Base-by-base conservation (phyloP, 2,329 filamentous ascomycete genomes). In the Geosmithia flava region DNA sequence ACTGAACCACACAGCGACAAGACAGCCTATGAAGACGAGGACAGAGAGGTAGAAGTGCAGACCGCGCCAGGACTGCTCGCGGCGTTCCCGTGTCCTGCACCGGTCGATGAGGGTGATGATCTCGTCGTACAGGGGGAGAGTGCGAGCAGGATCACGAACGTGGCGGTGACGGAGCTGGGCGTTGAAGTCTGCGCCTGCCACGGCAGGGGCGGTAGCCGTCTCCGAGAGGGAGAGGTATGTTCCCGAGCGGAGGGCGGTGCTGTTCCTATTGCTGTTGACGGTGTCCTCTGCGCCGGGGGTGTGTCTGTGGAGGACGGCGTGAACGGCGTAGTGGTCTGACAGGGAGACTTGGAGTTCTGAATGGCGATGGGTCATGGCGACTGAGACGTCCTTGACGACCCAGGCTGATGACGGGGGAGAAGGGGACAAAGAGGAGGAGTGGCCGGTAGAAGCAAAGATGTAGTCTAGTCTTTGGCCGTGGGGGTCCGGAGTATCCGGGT, bases 251-350 rank as follows among this genome's bases (percentile, higher is more conserved):
- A 59, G 52, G 17, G 53, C 55, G 20, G 30, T 37, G 23, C 44
- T 54, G 27, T 37, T 41, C 8, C 19, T 40, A 33, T 16, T 40
- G 19, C 33, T 37, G 33, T 13, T 37, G 29, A 30, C 29, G 29
- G 29, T n/a, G 23, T 27, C 8, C 23, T 27, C 23, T 27, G 23
- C 4, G 23, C 59, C 51, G 29, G 63, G 57, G 2, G 60, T 60
- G 53, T 74, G 68, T 13, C 76, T 72, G 4, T 68, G 65, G 10
- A 97, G 72, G 0, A 87, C 89, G 6, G 87, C 82, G 61, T 91
- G 85, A 47, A 97, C 85, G 20, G 87, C 89, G 63, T 96, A 97
- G 63, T 97, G 93, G 60, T 98, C 91, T 56, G 89, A 96, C 23
- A 97, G 73, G 1, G 88, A 95, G 67, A 89, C 95, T 52, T 80